These are phyloP conservation scores for Hypoxylon fuscum DNA, from an alignment of 495 filamentous ascomycete species.

Conservation along the genomic window DNA sequence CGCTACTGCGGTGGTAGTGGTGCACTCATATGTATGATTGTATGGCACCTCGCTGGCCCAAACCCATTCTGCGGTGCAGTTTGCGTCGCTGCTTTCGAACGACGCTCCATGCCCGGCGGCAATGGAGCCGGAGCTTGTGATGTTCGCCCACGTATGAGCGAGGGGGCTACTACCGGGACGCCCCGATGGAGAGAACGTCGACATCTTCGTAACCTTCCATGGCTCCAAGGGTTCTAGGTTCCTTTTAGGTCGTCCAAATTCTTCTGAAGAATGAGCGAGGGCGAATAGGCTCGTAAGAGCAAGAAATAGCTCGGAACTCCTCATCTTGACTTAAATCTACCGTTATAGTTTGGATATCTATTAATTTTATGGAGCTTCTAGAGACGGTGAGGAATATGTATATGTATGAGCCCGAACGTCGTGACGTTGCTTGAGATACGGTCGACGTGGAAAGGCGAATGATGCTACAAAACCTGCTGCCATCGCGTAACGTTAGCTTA, in stretches of 20 bases:
- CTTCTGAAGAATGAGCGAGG: constrained; percentile 9
- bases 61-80: constrained; percentile 19
- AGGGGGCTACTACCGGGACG: constrained; percentile 6
- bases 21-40: constrained; percentile 5
- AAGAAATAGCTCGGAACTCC: neutral
- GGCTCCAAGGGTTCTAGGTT: neutral
- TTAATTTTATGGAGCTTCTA: no score
- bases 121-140: constrained; percentile 23
- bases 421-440: no score
- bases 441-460: no score
- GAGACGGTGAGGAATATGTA: no score
- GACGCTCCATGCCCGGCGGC: constrained; percentile 8
- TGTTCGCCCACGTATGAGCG: constrained; percentile 4
- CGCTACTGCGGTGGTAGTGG: neutral
- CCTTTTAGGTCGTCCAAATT: neutral
- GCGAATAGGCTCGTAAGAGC: constrained; percentile 18
- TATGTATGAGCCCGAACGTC: no score
- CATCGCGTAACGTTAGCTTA: constrained; percentile 27
- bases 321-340: constrained; percentile 9
- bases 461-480: no score
- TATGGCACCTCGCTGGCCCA: constrained; percentile 12
- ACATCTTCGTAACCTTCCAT: constrained; percentile 24
- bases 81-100: constrained; percentile 14
- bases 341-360: neutral
- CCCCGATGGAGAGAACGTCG: constrained; percentile 22